A percentile compares a stretch with the other conserved stretches of the same genome.
Conservation (phyloP, 2,329 filamentous ascomycete genomes). For the Phoma sp. region DNA sequence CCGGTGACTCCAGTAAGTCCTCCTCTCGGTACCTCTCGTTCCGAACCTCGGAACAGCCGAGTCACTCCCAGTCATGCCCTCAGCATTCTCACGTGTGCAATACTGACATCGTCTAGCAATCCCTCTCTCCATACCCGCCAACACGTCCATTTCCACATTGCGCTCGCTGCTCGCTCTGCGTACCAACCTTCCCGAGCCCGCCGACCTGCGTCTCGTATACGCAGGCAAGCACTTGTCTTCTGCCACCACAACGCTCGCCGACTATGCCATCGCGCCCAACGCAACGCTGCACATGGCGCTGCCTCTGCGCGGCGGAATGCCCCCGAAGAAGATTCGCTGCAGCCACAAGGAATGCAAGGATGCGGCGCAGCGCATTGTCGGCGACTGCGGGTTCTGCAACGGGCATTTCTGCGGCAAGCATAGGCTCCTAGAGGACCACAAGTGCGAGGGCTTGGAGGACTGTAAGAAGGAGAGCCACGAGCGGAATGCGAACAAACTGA, state of each 20-base stretch:
- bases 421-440: slow-evolving; percentile 90
- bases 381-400: slow-evolving; percentile 93
- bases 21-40: slow-evolving; percentile 16
- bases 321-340: slow-evolving; percentile 82
- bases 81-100: slow-evolving; percentile 4
- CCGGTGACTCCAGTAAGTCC: slow-evolving; percentile 61
- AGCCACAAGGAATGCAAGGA: slow-evolving; percentile 88
- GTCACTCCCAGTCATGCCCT: slow-evolving; percentile 10
- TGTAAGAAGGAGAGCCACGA: slow-evolving; percentile 98
- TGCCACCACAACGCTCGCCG: slow-evolving; percentile 52
- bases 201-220: slow-evolving; percentile 62
- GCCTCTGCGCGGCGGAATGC: slow-evolving; percentile 63
- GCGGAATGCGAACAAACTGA: slow-evolving; percentile 89
- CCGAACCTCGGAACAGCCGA: slow-evolving; percentile 20
- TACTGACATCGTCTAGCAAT: slow-evolving; percentile 56
- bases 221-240: slow-evolving; percentile 62
- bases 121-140: slow-evolving; percentile 60
- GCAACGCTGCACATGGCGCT: slow-evolving; percentile 62
- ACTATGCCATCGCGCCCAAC: slow-evolving; percentile 57
- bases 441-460: slow-evolving; percentile 90
- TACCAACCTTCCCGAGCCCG: slow-evolving; percentile 57
- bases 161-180: slow-evolving; percentile 64
- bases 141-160: slow-evolving; percentile 62
- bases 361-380: slow-evolving; percentile 88
- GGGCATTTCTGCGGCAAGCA: slow-evolving; percentile 96